Evolutionary conservation across 2,329 filamentous ascomycete species (phyloP).

Genomic region (Clarireedia sp.): DNA sequence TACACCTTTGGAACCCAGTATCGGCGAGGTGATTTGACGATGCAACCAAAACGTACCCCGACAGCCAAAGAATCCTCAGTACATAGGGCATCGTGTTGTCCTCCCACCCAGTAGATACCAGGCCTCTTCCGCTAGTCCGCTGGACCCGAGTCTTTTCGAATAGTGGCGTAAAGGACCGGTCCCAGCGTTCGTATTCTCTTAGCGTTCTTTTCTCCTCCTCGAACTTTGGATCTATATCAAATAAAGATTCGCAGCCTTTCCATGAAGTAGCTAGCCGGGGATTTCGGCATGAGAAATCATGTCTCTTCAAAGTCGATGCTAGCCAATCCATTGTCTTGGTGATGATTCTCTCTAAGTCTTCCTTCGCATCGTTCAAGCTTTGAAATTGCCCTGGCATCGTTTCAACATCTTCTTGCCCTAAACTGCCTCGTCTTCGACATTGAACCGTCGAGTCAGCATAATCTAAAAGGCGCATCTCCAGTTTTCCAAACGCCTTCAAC

Average conservation of each 20-base stretch:
- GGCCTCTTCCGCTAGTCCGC: not conserved
- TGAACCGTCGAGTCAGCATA: slow-evolving; percentile 11
- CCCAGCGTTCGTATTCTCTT: slow-evolving; percentile 22
- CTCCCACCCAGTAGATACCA: slow-evolving; percentile 12
- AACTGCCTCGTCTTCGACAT: not conserved
- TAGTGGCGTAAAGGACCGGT: slow-evolving; percentile 18
- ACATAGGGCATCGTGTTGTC: not conserved
- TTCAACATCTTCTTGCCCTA: slow-evolving; percentile 15
- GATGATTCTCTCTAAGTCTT: slow-evolving; percentile 17
- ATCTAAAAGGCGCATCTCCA: slow-evolving; percentile 17
- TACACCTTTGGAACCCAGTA: not conserved
- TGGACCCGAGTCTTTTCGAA: not conserved
- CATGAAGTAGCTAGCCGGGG: slow-evolving; percentile 4
- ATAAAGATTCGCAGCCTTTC: slow-evolving; percentile 11
- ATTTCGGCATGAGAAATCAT: slow-evolving; percentile 13
- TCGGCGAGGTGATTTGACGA: not conserved
- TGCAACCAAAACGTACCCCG: slow-evolving; percentile 2
- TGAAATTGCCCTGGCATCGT: slow-evolving; percentile 18
- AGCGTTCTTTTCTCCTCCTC: slow-evolving; percentile 16
- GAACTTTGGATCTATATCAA: slow-evolving; percentile 20
- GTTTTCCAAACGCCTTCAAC: slow-evolving; percentile 12
- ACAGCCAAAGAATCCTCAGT: slow-evolving; percentile 1
- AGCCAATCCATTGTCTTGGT: slow-evolving; percentile 22
- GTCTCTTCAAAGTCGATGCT: slow-evolving; percentile 19
- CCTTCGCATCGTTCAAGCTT: slow-evolving; percentile 12